Percentiles rank a stretch among this genome's conserved stretches.
phyloP scores from a whole-genome alignment of 176 grass and related monocot species.

The Phragmites australis region DNA sequence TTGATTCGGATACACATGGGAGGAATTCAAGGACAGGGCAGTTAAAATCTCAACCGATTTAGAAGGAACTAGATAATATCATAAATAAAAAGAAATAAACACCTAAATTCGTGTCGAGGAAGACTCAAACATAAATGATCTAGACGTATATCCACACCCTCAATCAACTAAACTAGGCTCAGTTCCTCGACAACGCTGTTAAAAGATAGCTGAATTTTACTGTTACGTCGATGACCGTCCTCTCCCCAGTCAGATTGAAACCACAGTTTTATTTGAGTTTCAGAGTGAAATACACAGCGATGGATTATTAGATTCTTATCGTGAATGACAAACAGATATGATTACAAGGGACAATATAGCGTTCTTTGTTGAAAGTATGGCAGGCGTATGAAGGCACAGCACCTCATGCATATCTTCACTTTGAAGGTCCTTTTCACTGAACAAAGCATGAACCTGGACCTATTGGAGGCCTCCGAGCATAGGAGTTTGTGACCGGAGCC shows the following conservation, averaged over 20 bases:
- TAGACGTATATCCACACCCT: too few species aligned
- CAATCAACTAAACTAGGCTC: too few species aligned
- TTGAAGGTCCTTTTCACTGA: constrained; percentile 39
- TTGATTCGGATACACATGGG: constrained; percentile 25
- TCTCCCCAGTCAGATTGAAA: not conserved
- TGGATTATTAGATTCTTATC: constrained; percentile 16
- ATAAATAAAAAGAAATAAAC: too few species aligned
- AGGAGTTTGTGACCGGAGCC: constrained; percentile 73
- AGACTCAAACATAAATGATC: too few species aligned
- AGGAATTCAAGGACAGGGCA: constrained; percentile 37
- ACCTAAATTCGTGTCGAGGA: too few species aligned
- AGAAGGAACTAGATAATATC: too few species aligned
- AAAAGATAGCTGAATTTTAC: not conserved
- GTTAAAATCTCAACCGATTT: too few species aligned
- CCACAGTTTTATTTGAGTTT: constrained; percentile 26
- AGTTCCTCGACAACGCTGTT: too few species aligned
- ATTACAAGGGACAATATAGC: constrained; percentile 1
- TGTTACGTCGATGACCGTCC: not conserved
- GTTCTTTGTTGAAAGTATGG: constrained; percentile 23
- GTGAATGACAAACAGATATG: constrained; percentile 35
- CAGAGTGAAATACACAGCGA: not conserved
- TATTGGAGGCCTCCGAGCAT: constrained; percentile 60
- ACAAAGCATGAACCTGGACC: constrained; percentile 78
- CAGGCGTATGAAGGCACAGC: constrained; percentile 21
- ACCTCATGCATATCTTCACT: constrained; percentile 10